Conservation (phyloP, 1,284 basidiomycete genomes). For the Moesziomyces sp. region DNA sequence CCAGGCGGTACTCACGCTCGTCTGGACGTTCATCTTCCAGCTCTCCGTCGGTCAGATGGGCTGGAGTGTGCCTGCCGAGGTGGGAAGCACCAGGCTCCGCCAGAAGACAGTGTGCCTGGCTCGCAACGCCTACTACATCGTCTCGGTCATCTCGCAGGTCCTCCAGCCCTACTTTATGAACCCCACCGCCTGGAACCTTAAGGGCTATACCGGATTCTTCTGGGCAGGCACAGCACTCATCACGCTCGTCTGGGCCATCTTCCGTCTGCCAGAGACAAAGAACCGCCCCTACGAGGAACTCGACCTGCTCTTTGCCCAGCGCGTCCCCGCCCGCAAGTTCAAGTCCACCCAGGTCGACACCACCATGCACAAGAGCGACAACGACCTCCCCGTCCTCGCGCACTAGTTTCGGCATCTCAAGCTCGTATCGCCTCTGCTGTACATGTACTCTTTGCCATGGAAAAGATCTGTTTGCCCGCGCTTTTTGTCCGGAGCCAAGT, state of each 20-base stretch:
- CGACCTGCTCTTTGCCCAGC: slow-evolving; percentile 67
- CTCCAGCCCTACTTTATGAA: slow-evolving; percentile 64
- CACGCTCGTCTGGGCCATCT: slow-evolving; percentile 65
- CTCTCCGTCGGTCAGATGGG: no score
- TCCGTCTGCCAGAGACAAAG: slow-evolving; percentile 68
- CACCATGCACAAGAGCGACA: no score
- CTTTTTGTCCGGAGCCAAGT: no score
- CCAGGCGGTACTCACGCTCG: slow-evolving; percentile 67
- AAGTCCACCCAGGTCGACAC: slow-evolving; percentile 55
- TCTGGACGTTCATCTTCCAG: slow-evolving; percentile 23
- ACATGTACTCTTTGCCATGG: no score
- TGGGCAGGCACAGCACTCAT: slow-evolving; percentile 68
- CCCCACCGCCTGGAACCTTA: no score
- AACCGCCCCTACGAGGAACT: slow-evolving; percentile 69
- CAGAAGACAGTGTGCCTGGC: slow-evolving; percentile 72
- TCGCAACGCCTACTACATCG: slow-evolving; percentile 69
- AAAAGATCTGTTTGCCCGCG: no score
- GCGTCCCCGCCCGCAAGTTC: slow-evolving; percentile 66
- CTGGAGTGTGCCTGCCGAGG: slow-evolving; percentile 61
- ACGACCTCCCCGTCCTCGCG: no score
- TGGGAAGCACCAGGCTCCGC: slow-evolving; percentile 69
- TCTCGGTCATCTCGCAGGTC: slow-evolving; percentile 65
- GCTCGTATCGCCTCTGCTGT: no score
- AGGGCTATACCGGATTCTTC: slow-evolving; percentile 67
- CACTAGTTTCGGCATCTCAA: no score